Percentiles rank a stretch among this genome's conserved stretches.
Conservation (phyloP, 345 rosid genomes). For the Boechera divaricarpa region DNA sequence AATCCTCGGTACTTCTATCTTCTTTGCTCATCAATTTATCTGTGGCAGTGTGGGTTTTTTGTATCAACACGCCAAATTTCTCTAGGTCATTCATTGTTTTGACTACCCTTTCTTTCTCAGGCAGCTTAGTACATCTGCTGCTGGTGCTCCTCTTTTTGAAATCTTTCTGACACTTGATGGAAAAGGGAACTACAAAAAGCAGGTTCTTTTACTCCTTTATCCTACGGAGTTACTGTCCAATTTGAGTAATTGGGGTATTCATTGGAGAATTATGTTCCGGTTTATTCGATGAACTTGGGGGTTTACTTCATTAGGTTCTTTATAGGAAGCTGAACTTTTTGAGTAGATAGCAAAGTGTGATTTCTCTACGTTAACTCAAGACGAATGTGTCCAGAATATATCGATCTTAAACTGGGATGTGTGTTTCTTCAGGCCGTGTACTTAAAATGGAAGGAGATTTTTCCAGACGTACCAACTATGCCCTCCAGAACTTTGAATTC, state of each 20-base stretch:
- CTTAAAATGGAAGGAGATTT: conserved; percentile 61
- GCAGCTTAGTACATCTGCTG: conserved; percentile 76
- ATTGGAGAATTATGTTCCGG: neutral
- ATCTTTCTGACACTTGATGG: conserved; percentile 68
- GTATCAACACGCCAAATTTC: neutral
- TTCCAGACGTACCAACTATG: conserved; percentile 54
- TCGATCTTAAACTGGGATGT: conserved; percentile 12
- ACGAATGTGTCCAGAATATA: neutral
- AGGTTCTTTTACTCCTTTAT: conserved; percentile 55
- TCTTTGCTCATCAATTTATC: conserved; percentile 20
- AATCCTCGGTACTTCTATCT: conserved; percentile 72
- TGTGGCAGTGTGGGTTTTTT: conserved; percentile 19
- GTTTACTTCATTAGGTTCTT: conserved; percentile 19
- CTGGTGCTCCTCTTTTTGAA: conserved; percentile 83
- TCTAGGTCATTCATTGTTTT: neutral
- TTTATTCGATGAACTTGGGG: neutral
- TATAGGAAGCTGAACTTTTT: conserved; percentile 11
- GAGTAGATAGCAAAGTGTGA: conserved; percentile 26
- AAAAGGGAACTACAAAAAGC: conserved; percentile 79
- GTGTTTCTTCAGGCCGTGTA: conserved; percentile 73
- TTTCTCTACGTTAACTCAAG: neutral
- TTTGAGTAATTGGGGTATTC: conserved; percentile 6
- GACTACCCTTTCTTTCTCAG: conserved; percentile 52
- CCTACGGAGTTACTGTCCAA: conserved; percentile 13
- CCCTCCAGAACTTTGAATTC: conserved; percentile 53